Evolutionary conservation across 1,284 basidiomycete genomes (phyloP), one percentile per base, ranked within the genome.

Genomic region (Puccinia novopanici): DNA sequence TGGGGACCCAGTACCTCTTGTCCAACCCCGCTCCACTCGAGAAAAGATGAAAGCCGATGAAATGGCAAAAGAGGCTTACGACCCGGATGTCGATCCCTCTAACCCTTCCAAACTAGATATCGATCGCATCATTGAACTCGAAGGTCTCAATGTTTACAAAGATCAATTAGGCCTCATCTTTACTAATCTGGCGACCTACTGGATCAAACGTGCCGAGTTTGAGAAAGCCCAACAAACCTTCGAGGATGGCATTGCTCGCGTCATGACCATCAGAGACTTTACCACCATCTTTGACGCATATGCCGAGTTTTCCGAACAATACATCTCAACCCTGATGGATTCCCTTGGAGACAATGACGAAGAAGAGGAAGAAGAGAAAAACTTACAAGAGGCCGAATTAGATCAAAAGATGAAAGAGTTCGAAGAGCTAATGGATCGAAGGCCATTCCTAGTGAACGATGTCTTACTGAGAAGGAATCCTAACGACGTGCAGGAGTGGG

Each of bases 401-500:
- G 97, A 99, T 84, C 86, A 87, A 67, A 90, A 91, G 83, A 98
- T 99, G 93, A 92, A 92, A 86, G 91, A 92, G 81, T 97, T 99
- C 84, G 96, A 98, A 86, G 91, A 91, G 77, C 87, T 99, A 82
- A 97, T 98, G 90, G 97, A 99, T 85, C 89, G 95, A 59, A 87
- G 97, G 83, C 97, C 95, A 2, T 99, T 99, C 89, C 88, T 99
- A 81, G 91, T 98, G 76, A 99, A 99, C 85, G 95, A 98, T 83
- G 97, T 99, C 2, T 87, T 99, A 42, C 87, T 99, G 37, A 89
- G 97, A 80, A 88, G 97, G 83, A 99, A 99, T 88, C 93, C 94
- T 0, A 94, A 98, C 84, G 97, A 99, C 84, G 96, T 99, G 0
- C 95, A 97, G 84, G 97, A 99, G 86, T 99, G 97, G 97, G 96